These are phyloP conservation scores for Torulaspora pretoriensis DNA, from an alignment of 1,139 yeast species.

Conservation along the genomic window DNA sequence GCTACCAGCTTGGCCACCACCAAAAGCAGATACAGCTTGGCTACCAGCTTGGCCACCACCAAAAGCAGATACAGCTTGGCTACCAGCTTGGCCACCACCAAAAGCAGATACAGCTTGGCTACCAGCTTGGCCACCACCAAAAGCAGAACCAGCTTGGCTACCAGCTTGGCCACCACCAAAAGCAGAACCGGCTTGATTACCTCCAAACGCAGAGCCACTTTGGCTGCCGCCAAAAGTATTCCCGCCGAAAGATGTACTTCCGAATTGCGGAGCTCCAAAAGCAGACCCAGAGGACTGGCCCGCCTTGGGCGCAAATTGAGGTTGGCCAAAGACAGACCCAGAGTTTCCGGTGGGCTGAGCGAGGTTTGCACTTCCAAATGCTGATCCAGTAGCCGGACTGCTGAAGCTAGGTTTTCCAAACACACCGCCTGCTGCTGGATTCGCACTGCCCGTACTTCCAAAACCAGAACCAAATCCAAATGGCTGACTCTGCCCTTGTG, in stretches of 20 bases:
- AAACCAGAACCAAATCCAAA: conserved; percentile 14
- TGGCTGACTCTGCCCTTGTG: conserved; percentile 15
- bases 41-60: not conserved
- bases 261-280: conserved; percentile 27
- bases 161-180: not conserved
- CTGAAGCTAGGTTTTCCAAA: conserved; percentile 25
- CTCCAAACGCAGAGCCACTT: too few species aligned
- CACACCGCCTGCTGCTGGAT: conserved; percentile 10
- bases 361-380: conserved; percentile 10
- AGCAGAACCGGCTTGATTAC: not conserved
- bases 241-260: conserved; percentile 8
- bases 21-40: too few species aligned
- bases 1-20: too few species aligned
- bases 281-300: conserved; percentile 11
- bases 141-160: too few species aligned
- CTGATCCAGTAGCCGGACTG: conserved; percentile 3
- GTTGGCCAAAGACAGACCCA: conserved; percentile 13
- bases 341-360: conserved; percentile 1
- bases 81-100: too few species aligned
- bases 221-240: not conserved
- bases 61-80: not conserved
- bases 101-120: not conserved
- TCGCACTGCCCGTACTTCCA: conserved; percentile 13
- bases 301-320: conserved; percentile 11
- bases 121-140: too few species aligned